Evolutionary conservation across 2,329 filamentous ascomycete genomes (phyloP).

Genomic region (Cordyceps pruinosa): DNA sequence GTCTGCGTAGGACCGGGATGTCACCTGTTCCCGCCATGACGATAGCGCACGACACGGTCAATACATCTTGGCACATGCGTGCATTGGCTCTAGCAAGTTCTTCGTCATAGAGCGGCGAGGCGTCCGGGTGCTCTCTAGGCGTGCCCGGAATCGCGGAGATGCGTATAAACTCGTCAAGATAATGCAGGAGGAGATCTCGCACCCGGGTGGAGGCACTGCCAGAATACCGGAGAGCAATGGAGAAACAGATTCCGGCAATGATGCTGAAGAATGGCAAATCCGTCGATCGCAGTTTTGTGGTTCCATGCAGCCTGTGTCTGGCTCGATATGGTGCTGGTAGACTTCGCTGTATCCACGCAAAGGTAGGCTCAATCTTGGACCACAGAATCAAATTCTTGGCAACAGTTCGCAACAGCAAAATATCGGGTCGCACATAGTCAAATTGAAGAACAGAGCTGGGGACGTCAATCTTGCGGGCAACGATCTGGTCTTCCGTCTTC

Average conservation of each 20-base stretch:
- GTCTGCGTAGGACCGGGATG: conserved; percentile 71
- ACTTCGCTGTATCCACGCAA: conserved; percentile 68
- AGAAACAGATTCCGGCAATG: conserved; percentile 79
- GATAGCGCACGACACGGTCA: conserved; percentile 74
- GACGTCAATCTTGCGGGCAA: conserved; percentile 88
- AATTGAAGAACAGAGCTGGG: conserved; percentile 87
- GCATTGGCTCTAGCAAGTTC: conserved; percentile 77
- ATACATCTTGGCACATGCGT: conserved; percentile 82
- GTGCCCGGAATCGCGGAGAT: conserved; percentile 54
- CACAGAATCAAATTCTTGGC: conserved; percentile 90
- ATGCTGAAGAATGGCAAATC: conserved; percentile 94
- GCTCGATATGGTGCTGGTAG: conserved; percentile 64
- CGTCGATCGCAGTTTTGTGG: conserved; percentile 62
- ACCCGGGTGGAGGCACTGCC: conserved; percentile 64
- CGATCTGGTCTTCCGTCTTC: conserved; percentile 83
- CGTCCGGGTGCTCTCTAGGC: conserved; percentile 22
- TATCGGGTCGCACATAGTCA: conserved; percentile 89
- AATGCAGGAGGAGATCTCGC: conserved; percentile 73
- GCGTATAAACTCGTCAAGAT: conserved; percentile 80
- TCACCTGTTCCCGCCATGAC: conserved; percentile 98
- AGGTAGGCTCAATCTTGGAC: conserved; percentile 68
- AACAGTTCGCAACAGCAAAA: conserved; percentile 82
- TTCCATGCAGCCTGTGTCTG: conserved; percentile 51
- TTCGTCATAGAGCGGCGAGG: conserved; percentile 61
- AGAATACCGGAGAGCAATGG: conserved; percentile 65